Conservation (phyloP, 345 rosid species). For the Barbarea vulgaris region DNA sequence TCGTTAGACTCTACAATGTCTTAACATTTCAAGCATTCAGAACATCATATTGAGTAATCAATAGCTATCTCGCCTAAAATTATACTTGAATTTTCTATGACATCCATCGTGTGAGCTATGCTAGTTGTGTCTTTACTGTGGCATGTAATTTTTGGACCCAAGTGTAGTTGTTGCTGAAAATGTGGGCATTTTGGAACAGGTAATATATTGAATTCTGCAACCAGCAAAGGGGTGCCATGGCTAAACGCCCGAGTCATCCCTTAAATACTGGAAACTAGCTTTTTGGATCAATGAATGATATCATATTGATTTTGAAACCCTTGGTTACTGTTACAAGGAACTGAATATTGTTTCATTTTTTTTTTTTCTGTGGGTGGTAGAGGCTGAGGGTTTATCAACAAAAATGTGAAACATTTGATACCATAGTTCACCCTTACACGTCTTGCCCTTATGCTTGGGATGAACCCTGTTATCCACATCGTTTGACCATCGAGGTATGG, state of each 20-base stretch:
- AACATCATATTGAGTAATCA: constrained; percentile 7
- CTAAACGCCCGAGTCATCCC: not conserved
- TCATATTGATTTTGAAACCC: constrained; percentile 10
- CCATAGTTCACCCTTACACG: constrained; percentile 71
- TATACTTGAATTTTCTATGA: constrained; percentile 3
- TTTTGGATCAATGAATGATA: constrained; percentile 1
- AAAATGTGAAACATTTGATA: constrained; percentile 84
- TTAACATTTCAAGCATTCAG: constrained; percentile 5
- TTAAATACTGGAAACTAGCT: not conserved
- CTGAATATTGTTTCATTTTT: constrained; percentile 16
- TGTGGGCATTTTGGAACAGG: not conserved
- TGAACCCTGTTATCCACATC: constrained; percentile 91
- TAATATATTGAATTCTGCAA: not conserved
- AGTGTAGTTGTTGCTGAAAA: constrained; percentile 6
- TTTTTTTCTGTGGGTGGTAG: constrained; percentile 43
- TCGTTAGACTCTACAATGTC: constrained; percentile 3
- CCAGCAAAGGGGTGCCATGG: constrained; percentile 7
- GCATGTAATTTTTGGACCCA: constrained; percentile 29
- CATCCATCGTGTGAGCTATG: constrained; percentile 10
- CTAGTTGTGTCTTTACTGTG: constrained; percentile 15
- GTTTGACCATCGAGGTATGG: constrained; percentile 80
- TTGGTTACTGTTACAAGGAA: constrained; percentile 21
- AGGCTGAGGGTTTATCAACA: constrained; percentile 86
- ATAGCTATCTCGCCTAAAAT: not conserved
- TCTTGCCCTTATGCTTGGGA: constrained; percentile 97